Evolutionary conservation across 2,329 filamentous ascomycete species (phyloP), one percentile per base, ranked within the genome.

Genomic region (Microdochium bolleyi): DNA sequence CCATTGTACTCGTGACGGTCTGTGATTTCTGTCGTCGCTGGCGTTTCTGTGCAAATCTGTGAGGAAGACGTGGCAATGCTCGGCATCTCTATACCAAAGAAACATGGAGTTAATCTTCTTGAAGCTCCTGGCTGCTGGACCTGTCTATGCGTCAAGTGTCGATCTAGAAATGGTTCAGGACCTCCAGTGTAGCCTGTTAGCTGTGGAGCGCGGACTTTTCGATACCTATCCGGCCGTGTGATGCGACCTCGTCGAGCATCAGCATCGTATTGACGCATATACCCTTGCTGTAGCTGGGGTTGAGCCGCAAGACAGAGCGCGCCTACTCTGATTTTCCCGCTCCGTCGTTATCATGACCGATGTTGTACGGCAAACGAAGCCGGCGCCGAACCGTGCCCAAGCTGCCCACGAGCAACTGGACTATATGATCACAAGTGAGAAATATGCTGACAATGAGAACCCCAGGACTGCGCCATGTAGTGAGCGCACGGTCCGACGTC

Each of bases 381-480:
- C 14, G 30, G 30, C 30, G 30, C 30, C 30, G 30, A 34, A 34
- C 30, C 30, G 8, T 34, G 30, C 30, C 30, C 30, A 34, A 34
- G 30, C 30, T 34, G 30, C 30, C 30, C 30, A 34, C 30, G 30
- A 34, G 14, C 30, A 34, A 34, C 30, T 34, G 8, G 30, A 34
- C 8, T 34, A 34, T 34, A 34, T 34, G 30, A 34, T 34, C 30
- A 34, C 30, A 34, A 34, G 30, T 34, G 30, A 34, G 30, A 34
- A 34, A 34, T 34, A 34, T 34, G 30, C 30, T 34, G 30, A 34
- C 30, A 34, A 34, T 34, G 30, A 48, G 22, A 57, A 53, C 16
- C 52, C 54, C 19, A 50, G 50, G 30, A 48, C 50, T 55, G 51
- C 44, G 22, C 4, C 44, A 4, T 60, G 54, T 50, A 60, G 52